phyloP scores from a whole-genome alignment of 129 eudicot genomes.

The Tanacetum coccineum region DNA sequence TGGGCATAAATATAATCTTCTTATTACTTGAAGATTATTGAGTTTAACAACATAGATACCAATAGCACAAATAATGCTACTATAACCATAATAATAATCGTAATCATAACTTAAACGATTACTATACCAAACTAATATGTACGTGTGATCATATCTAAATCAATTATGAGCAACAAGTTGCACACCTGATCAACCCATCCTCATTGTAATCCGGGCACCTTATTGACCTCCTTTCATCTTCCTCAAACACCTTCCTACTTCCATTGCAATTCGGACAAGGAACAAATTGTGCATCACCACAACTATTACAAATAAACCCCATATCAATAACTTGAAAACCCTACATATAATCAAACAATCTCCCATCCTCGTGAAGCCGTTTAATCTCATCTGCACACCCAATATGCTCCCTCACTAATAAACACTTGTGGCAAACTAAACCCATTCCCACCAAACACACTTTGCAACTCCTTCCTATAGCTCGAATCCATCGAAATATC shows the following conservation, averaged over 20 bases:
- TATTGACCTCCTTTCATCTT: constrained; percentile 57
- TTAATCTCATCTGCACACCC: constrained; percentile 92
- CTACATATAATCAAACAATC: constrained; percentile 51
- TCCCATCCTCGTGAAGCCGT: constrained; percentile 72
- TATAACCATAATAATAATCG: constrained; percentile 1
- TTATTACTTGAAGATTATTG: constrained; percentile 31
- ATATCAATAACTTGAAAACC: constrained; percentile 55
- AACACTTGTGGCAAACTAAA: constrained; percentile 76
- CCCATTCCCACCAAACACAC: constrained; percentile 56
- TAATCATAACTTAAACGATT: constrained; percentile 12
- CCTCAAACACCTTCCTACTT: constrained; percentile 78
- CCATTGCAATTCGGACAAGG: constrained; percentile 80
- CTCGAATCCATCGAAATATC: constrained; percentile 89
- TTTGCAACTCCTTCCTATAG: constrained; percentile 67
- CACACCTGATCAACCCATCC: constrained; percentile 86
- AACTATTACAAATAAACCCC: constrained; percentile 55
- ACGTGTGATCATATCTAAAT: constrained; percentile 7
- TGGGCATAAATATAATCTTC: constrained; percentile 22
- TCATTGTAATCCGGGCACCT: constrained; percentile 79
- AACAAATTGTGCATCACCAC: constrained; percentile 88
- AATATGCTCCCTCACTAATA: constrained; percentile 53
- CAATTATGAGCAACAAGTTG: constrained; percentile 64
- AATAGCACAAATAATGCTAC: constrained; percentile 15
- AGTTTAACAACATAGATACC: constrained; percentile 23
- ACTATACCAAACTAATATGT: constrained; percentile 22